Evolutionary conservation across 148 eudicot species (phyloP), one percentile per base, ranked within the genome.

Genomic region (Fagopyrum esculentum): DNA sequence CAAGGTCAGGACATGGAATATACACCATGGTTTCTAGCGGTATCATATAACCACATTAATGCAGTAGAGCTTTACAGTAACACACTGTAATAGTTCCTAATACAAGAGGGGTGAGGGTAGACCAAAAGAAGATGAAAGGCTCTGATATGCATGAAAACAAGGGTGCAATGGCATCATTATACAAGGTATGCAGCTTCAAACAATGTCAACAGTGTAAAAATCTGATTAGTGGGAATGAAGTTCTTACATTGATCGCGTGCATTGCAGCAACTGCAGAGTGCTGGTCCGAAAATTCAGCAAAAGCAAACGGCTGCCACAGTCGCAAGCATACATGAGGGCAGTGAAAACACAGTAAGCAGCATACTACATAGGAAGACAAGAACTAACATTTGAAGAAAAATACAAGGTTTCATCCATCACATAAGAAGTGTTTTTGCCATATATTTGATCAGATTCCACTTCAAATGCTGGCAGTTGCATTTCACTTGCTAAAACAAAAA

Each of bases 161-260:
- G 19, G 60, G 22, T 16, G 60, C 60, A 35, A 35, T 7, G 22
- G 5, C 26, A 15, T 55, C 5, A 16, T 55, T 6, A 15, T 55
- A 15, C 6, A 55, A 55, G 19, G 15, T 55, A 16, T 16, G 7
- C 26, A 55, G 60, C 12, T 49, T 49, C 9, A 55, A 7, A 5
- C 19, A 16, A 55, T n/a, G 30, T 17, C 63, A 61, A 60, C 16
- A 10, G n/a, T 29, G 69, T 29, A 63, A 30, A 16, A 29, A 11
- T 11, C 12, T 4, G 16, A 29, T 11, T 17, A 45, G 5, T 45
- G 55, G 26, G 74, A 48, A 61, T 40, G 74, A 61, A 40, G 74
- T 48, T 15, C 92, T 89, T 92, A 95, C 98, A 90, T 92, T 90
- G 19, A 95, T 50, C 17, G 88, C 89, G 76, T 90, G 93, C 89